phyloP scores from a whole-genome alignment of 768 basidiomycete species.

The Coprinopsis marcescibilis region DNA sequence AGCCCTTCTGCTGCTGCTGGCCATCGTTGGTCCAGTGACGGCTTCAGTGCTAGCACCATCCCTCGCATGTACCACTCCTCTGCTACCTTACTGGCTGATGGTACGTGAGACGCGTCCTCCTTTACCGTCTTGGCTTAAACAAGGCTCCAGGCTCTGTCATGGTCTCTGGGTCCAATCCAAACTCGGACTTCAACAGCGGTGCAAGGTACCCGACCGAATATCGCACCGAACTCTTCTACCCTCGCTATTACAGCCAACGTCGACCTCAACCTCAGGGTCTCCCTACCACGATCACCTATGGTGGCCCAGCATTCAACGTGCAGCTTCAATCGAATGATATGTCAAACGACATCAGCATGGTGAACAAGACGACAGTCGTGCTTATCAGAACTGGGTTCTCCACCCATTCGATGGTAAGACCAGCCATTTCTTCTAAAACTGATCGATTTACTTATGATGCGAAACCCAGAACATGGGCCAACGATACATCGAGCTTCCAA shows the following conservation, averaged over 20 bases:
- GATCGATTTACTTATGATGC: neutral
- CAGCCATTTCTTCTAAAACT: neutral
- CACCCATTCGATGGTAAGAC: conserved; percentile 62
- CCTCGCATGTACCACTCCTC: conserved; percentile 78
- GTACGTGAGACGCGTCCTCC: conserved; percentile 17
- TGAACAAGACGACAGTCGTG: conserved; percentile 44
- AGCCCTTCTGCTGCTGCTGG: conserved; percentile 60
- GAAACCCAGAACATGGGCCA: conserved; percentile 59
- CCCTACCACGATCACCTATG: too few species aligned
- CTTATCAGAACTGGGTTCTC: conserved; percentile 66
- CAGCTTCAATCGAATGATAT: conserved; percentile 48
- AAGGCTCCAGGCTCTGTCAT: conserved; percentile 48
- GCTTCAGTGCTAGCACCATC: conserved; percentile 47
- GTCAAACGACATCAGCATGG: conserved; percentile 40
- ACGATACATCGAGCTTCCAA: conserved; percentile 61
- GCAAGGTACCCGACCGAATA: conserved; percentile 63
- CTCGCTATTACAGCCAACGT: conserved; percentile 55
- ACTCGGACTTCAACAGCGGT: conserved; percentile 52
- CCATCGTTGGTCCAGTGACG: conserved; percentile 55
- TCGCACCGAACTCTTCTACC: too few species aligned
- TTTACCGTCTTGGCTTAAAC: neutral
- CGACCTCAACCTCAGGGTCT: conserved; percentile 52
- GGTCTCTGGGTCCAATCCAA: conserved; percentile 79
- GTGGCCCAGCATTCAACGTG: conserved; percentile 71
- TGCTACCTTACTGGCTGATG: conserved; percentile 62